Percentiles rank a stretch among this genome's conserved stretches.
These are phyloP conservation scores for Elongisporangium undulatum DNA, from an alignment of 352 stramenopile genomes.

Conservation along the genomic window DNA sequence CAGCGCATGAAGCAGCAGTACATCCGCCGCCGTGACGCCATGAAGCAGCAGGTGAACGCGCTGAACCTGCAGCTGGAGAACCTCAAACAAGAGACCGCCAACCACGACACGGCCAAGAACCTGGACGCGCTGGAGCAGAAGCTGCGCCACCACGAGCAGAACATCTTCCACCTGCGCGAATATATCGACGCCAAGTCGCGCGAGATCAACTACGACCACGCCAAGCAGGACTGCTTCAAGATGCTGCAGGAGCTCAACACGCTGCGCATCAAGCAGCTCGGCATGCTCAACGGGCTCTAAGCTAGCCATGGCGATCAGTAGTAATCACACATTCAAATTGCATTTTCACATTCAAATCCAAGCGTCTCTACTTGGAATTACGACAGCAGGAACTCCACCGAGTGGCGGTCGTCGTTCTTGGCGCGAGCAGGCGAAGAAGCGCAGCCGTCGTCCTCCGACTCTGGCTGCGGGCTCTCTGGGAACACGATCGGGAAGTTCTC, in stretches of 20 bases:
- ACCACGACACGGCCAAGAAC: constrained; percentile 77
- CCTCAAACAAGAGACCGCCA: constrained; percentile 61
- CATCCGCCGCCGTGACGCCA: constrained; percentile 75
- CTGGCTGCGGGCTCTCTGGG: background rate
- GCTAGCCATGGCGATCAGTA: no score
- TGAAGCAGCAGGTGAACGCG: constrained; percentile 78
- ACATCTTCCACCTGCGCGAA: constrained; percentile 90
- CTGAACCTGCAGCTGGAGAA: constrained; percentile 67
- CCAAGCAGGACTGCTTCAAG: constrained; percentile 81
- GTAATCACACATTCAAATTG: background rate
- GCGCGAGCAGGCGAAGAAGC: background rate
- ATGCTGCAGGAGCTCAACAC: constrained; percentile 71
- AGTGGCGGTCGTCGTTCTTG: background rate
- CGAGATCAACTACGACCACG: constrained; percentile 87
- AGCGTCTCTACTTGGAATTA: background rate
- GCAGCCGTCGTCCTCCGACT: background rate
- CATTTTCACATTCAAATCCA: background rate
- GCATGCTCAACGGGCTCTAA: constrained; percentile 20
- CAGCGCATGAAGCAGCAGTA: constrained; percentile 80
- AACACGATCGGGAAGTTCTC: background rate
- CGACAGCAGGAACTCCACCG: background rate
- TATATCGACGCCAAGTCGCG: constrained; percentile 86
- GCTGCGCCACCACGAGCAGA: constrained; percentile 89
- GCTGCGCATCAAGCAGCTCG: constrained; percentile 55
- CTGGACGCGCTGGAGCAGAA: constrained; percentile 87